Percentiles rank a stretch among this genome's conserved stretches.
Conservation (phyloP, 495 filamentous ascomycete species). For the Entonaema liquescens region DNA sequence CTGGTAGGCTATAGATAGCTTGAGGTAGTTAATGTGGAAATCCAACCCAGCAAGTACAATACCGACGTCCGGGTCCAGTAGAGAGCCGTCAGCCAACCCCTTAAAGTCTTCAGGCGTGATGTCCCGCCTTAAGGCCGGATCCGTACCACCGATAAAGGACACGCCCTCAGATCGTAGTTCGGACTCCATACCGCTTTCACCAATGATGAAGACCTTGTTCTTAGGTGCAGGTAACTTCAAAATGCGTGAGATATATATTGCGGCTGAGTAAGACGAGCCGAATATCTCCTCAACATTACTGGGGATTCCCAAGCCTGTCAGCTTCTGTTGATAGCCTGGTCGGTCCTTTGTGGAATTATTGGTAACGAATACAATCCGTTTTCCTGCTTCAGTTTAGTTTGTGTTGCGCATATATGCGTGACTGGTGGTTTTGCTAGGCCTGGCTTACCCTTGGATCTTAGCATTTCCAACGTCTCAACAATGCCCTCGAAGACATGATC, state of each 20-base stretch:
- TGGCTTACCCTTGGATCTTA: conserved; percentile 76
- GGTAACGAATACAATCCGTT: conserved; percentile 94
- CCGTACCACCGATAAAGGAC: conserved; percentile 86
- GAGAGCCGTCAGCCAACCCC: conserved; percentile 74
- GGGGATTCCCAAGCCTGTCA: conserved; percentile 82
- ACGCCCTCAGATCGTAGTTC: conserved; percentile 82
- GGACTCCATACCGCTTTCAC: conserved; percentile 89
- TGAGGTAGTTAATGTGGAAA: conserved; percentile 93
- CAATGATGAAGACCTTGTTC: conserved; percentile 93
- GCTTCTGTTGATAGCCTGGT: conserved; percentile 88
- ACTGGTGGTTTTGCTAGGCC: background rate
- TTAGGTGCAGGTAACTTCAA: conserved; percentile 76
- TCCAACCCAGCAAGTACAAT: conserved; percentile 90
- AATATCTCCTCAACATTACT: conserved; percentile 89
- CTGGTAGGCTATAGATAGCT: conserved; percentile 81
- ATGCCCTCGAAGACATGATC: conserved; percentile 85
- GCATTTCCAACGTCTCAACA: conserved; percentile 80
- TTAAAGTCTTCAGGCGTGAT: conserved; percentile 82
- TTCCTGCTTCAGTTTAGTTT: conserved; percentile 62
- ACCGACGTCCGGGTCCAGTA: conserved; percentile 86
- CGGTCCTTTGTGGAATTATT: conserved; percentile 99
- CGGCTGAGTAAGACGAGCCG: conserved; percentile 91
- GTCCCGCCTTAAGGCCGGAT: conserved; percentile 76
- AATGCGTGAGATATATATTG: conserved; percentile 96
- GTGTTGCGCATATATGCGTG: background rate